Conservation (phyloP, 805 yeast species). For the Pichia eremophila region DNA sequence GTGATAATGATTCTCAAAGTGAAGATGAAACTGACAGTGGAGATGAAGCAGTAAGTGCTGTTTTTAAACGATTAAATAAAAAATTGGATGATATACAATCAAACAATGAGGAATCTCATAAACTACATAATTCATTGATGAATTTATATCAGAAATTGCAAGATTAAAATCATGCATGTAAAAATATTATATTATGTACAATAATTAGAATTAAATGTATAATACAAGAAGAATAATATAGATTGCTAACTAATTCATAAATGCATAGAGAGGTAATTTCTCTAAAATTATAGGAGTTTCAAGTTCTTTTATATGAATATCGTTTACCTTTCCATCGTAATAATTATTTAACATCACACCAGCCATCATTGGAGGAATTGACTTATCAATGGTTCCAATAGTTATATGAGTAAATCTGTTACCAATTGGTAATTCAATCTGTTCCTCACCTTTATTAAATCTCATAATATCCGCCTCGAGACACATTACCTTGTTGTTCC, state of each 20-base stretch:
- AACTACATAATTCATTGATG: neutral
- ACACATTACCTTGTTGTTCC: conserved; percentile 46
- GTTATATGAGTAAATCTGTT: conserved; percentile 62
- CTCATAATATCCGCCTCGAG: conserved; percentile 34
- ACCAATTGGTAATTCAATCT: conserved; percentile 18
- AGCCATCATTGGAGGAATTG: conserved; percentile 42
- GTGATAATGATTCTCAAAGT: neutral
- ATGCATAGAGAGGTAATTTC: neutral
- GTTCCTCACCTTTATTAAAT: conserved; percentile 4
- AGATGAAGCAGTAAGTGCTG: conserved; percentile 6
- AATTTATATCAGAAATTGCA: neutral
- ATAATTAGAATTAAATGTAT: neutral
- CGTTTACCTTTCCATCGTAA: conserved; percentile 5
- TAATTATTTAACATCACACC: conserved; percentile 28
- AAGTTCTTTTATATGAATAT: conserved; percentile 6
- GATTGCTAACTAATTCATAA: neutral
- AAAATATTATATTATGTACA: neutral
- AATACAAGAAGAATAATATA: neutral
- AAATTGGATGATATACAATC: neutral
- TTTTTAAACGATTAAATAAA: neutral
- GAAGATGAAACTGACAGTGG: neutral
- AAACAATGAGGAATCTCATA: neutral
- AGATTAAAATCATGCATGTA: too few relatives aligned
- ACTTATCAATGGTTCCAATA: conserved; percentile 44
- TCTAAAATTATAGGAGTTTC: neutral